Base-by-base conservation (phyloP, 768 basidiomycete genomes). In the Tricholoma furcatifolium region DNA sequence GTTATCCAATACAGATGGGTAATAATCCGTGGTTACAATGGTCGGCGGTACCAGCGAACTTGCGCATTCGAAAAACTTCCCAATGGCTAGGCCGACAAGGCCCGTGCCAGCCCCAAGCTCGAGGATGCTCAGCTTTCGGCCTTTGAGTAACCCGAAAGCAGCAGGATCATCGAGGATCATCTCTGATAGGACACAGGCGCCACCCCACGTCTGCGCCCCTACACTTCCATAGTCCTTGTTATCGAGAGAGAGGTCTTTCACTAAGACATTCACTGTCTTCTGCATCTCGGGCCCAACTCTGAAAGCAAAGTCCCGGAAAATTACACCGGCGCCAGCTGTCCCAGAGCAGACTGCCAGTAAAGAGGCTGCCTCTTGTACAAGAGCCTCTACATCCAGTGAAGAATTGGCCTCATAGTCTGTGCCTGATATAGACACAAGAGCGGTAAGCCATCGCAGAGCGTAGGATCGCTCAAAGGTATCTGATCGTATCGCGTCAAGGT, bases 171-270 rank as follows among this genome's bases (percentile, higher is more conserved):
- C 76, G 2, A 79, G 79, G 36, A 93, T 81, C 69, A 84, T 78
- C 63, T 91, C 87, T 0, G 91, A 81, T 50, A 95, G 75, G 6
- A 94, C 81, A 58, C 87, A 91, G 3, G 90, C 87, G 9, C 87
- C 83, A 3, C 91, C 91, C 93, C 92, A 95, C 0, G 91, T 94
- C 69, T 93, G 92, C 23, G 90, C 84, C 1, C 92, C 92, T 15
- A 92, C 83, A 50, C 84, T 87, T 11, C 73, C 70, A 56, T 82
- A 85, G 58, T 90, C 86, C n/a, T 76, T 70, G 50, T 88, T 84
- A 45, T 84, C 79, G 39, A 92, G 68, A 2, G 88, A 82, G 2
- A 84, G 77, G 64, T 93, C 92, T 27, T 74, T 83, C 44, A 94
- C 60, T 47, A 72, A 63, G 10, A 88, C 69, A 10, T 68, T 55